Percentiles rank a stretch among this genome's conserved stretches.
Conservation (phyloP, 306 rosid species). For the Sicyos baderoa region DNA sequence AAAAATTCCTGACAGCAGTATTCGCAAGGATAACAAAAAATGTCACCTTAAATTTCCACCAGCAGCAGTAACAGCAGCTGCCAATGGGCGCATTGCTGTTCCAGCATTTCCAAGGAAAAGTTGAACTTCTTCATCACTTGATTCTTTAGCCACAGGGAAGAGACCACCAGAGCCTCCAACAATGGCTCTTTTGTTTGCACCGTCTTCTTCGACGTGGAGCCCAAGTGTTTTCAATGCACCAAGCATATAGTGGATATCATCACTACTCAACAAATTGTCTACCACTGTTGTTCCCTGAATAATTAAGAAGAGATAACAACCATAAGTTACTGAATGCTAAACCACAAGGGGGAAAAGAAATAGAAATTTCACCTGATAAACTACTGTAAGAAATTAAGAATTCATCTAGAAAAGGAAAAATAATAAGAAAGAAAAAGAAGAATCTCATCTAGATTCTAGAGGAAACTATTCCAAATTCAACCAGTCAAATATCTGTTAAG, state of each 20-base stretch:
- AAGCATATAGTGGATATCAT: conserved; percentile 92
- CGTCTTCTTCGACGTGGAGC: conserved; percentile 68
- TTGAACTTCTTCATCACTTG: conserved; percentile 63
- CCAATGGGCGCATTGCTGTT: conserved; percentile 97
- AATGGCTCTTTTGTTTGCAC: conserved; percentile 56
- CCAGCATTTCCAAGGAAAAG: conserved; percentile 99
- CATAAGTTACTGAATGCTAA: background rate
- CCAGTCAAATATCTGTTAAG: background rate
- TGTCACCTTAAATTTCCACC: conserved; percentile 82
- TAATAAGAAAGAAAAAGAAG: background rate
- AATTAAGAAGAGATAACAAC: conserved; percentile 7
- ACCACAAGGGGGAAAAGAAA: background rate
- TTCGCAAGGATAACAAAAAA: background rate
- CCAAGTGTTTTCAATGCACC: conserved; percentile 84
- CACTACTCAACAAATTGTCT: conserved; percentile 85
- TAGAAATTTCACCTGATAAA: background rate
- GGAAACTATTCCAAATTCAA: background rate
- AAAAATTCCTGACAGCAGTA: background rate
- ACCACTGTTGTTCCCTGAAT: conserved; percentile 90
- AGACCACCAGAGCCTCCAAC: conserved; percentile 89
- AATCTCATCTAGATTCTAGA: background rate
- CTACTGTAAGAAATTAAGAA: background rate
- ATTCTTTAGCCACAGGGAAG: conserved; percentile 55
- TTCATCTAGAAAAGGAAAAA: background rate
- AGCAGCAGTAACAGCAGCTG: conserved; percentile 89